Conservation (phyloP, 495 filamentous ascomycete genomes). For the Physcia stellaris region DNA sequence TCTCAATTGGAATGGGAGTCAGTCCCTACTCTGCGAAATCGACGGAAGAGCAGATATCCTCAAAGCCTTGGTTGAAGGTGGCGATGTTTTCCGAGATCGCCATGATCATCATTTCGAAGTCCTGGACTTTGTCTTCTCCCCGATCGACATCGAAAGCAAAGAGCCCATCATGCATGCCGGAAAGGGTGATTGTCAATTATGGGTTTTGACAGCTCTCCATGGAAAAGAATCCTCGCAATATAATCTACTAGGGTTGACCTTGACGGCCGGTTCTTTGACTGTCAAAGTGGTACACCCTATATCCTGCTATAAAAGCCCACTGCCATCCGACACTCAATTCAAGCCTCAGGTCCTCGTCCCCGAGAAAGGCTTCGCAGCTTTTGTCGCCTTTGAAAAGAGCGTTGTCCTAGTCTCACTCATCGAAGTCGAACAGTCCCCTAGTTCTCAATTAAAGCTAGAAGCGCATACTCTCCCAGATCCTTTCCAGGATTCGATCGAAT, state of each 20-base stretch:
- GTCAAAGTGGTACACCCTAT: conserved; percentile 48
- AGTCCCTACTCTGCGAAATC: conserved; percentile 36
- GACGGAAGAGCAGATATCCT: conserved; percentile 32
- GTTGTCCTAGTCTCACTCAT: conserved; percentile 62
- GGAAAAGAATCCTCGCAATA: conserved; percentile 26
- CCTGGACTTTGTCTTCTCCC: conserved; percentile 31
- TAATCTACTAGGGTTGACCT: conserved; percentile 30
- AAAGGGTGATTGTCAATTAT: conserved; percentile 14
- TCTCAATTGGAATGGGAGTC: conserved; percentile 66
- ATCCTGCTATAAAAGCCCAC: conserved; percentile 41
- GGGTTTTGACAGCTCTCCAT: conserved; percentile 19
- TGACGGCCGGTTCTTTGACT: conserved; percentile 14
- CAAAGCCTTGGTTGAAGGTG: conserved; percentile 9
- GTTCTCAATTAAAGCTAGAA: conserved; percentile 54
- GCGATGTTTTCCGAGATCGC: conserved; percentile 5
- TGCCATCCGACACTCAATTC: conserved; percentile 22
- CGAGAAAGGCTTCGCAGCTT: conserved; percentile 62
- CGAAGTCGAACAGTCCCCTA: conserved; percentile 44
- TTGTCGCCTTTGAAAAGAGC: conserved; percentile 62
- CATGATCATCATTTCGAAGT: conserved; percentile 18
- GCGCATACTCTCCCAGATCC: conserved; percentile 39
- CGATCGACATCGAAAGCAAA: conserved; percentile 11
- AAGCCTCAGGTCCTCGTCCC: conserved; percentile 67
- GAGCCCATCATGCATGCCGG: conserved; percentile 15
- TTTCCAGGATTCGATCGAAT: conserved; percentile 76